Conservation (phyloP, 2,329 filamentous ascomycete genomes). For the Aspergillus oerlinghausenensis region DNA sequence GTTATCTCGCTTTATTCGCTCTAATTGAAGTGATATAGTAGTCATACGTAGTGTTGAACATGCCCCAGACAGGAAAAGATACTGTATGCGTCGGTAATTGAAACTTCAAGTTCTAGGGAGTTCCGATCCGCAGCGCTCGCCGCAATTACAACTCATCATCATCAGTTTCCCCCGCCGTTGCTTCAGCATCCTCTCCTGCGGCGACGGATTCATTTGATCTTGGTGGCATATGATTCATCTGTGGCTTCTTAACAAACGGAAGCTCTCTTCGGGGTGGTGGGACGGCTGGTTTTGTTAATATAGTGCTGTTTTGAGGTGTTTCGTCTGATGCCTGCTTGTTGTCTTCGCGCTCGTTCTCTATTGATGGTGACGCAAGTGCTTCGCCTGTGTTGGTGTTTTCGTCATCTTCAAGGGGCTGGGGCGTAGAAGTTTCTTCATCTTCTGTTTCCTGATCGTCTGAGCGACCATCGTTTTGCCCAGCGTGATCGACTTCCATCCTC, state of each 20-base stretch:
- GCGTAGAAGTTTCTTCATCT: conserved; percentile 23
- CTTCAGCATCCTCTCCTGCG: conserved; percentile 16
- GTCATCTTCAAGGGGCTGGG: conserved; percentile 31
- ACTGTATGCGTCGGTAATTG: neutral
- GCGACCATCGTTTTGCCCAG: conserved; percentile 4
- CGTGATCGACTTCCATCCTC: conserved; percentile 31
- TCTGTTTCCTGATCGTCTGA: conserved; percentile 22
- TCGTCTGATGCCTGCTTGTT: neutral
- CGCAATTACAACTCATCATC: conserved; percentile 38
- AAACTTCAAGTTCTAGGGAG: neutral
- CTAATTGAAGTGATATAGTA: neutral
- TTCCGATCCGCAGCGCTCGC: neutral
- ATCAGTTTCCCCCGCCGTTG: conserved; percentile 34
- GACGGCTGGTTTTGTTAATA: conserved; percentile 11
- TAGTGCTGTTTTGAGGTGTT: conserved; percentile 2
- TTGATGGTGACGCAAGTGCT: conserved; percentile 9
- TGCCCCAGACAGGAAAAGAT: no score
- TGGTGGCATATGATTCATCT: conserved; percentile 4
- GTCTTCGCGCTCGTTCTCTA: neutral
- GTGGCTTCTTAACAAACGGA: conserved; percentile 32
- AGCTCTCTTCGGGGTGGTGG: conserved; percentile 41
- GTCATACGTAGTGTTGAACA: neutral
- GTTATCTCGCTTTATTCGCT: neutral
- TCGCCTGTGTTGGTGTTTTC: conserved; percentile 28
- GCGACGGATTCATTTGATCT: neutral